A percentile compares a stretch with the other conserved stretches of the same genome.
Conservation (phyloP, 495 filamentous ascomycete species). For the Xylaria palmicola region DNA sequence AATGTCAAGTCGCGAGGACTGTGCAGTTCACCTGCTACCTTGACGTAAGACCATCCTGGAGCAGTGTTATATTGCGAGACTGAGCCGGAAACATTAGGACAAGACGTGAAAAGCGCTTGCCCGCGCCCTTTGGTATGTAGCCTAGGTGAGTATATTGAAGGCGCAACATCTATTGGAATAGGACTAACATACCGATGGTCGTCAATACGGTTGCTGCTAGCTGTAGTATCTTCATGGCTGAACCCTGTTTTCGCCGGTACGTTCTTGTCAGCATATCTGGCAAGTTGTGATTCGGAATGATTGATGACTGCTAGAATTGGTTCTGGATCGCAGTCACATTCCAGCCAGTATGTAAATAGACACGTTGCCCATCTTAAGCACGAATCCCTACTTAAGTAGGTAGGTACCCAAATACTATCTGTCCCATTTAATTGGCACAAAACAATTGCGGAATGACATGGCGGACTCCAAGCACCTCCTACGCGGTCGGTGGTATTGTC, state of each 20-base stretch:
- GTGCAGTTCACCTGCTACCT: constrained; percentile 54
- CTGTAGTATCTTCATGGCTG: not conserved
- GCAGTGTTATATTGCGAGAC: constrained; percentile 50
- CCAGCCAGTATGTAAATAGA: not conserved
- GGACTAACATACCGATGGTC: not conserved
- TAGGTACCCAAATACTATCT: too few species aligned
- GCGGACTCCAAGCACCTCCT: too few species aligned
- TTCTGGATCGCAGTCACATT: not conserved
- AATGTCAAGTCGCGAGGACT: constrained; percentile 60
- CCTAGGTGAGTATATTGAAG: not conserved
- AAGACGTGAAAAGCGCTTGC: constrained; percentile 17
- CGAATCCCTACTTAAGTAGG: too few species aligned
- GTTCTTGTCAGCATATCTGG: too few species aligned
- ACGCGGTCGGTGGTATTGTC: too few species aligned
- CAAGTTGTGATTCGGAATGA: not conserved
- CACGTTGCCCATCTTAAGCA: not conserved
- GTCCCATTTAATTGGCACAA: too few species aligned
- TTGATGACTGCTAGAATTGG: not conserved
- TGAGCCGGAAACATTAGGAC: constrained; percentile 24
- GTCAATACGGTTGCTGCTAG: not conserved
- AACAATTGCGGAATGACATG: too few species aligned
- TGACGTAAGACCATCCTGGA: constrained; percentile 54
- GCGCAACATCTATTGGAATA: not conserved
- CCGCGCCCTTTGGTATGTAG: constrained; percentile 1
- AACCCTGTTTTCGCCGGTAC: not conserved